Evolutionary conservation across 306 rosid genomes (phyloP).

Genomic region (Rosa persica): DNA sequence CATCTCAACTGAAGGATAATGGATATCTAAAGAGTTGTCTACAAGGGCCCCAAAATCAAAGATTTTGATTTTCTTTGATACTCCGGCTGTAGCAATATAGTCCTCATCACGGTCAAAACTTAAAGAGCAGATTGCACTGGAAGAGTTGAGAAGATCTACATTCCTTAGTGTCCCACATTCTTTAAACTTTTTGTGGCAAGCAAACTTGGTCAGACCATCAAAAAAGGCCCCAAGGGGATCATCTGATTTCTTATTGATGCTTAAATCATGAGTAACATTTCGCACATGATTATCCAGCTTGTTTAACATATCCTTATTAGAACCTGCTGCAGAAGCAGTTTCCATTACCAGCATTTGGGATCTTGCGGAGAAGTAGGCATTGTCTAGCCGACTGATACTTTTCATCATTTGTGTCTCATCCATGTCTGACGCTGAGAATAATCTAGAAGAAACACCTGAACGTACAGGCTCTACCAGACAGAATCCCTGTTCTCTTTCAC

Average conservation of each 20-base stretch:
- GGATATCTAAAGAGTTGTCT: constrained; percentile 59
- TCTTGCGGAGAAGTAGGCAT: constrained; percentile 63
- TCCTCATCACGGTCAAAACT: constrained; percentile 75
- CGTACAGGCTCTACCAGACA: constrained; percentile 25
- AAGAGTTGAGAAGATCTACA: constrained; percentile 56
- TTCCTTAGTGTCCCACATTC: constrained; percentile 66
- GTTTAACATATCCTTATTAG: constrained; percentile 40
- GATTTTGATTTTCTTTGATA: constrained; percentile 74
- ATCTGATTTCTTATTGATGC: constrained; percentile 24
- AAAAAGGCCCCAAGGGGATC: constrained; percentile 57
- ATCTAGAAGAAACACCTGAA: constrained; percentile 35
- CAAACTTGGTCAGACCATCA: constrained; percentile 69
- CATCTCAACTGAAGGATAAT: constrained; percentile 73
- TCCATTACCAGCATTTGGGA: constrained; percentile 46
- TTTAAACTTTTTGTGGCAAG: constrained; percentile 56
- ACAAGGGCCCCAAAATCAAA: constrained; percentile 56
- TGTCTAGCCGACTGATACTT: constrained; percentile 48
- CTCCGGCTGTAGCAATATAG: constrained; percentile 74
- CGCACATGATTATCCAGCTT: constrained; percentile 32
- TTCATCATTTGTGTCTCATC: constrained; percentile 43
- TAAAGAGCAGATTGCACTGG: constrained; percentile 68
- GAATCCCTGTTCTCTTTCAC: constrained; percentile 21
- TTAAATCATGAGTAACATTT: constrained; percentile 29
- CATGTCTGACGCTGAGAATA: constrained; percentile 31
- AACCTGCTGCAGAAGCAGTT: constrained; percentile 34